phyloP scores from a whole-genome alignment of 257 asterid species.

The Solanum ossicruentum region DNA sequence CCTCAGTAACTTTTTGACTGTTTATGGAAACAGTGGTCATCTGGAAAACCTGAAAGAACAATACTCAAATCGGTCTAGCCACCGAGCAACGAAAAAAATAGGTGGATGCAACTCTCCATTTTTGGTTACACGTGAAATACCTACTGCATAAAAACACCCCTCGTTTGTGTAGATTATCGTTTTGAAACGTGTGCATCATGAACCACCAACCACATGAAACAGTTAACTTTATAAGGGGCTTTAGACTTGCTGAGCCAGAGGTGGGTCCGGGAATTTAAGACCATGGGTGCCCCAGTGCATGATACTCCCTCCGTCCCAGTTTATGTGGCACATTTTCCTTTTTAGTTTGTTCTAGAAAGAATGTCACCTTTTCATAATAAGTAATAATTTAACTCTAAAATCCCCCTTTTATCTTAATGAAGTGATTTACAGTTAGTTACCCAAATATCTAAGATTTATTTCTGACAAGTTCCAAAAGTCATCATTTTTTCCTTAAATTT shows the following conservation, averaged over 20 bases:
- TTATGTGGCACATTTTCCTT: no score
- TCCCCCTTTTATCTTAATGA: no score
- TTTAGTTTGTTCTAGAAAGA: no score
- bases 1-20: neutral
- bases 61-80: neutral
- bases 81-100: neutral
- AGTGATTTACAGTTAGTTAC: no score
- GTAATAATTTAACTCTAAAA: no score
- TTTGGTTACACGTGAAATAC: neutral
- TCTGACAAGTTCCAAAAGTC: no score
- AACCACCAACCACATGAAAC: neutral
- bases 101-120: neutral
- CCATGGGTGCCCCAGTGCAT: no score
- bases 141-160: neutral
- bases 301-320: no score
- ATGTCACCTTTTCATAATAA: no score
- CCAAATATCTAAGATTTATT: no score
- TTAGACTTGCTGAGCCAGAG: neutral
- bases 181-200: neutral
- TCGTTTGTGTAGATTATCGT: neutral
- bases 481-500: no score
- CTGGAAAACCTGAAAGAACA: neutral
- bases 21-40: neutral
- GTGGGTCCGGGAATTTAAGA: no score
- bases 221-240: neutral